Conservation (phyloP, 352 stramenopile genomes). For the Pythium rhizo-oryzae region DNA sequence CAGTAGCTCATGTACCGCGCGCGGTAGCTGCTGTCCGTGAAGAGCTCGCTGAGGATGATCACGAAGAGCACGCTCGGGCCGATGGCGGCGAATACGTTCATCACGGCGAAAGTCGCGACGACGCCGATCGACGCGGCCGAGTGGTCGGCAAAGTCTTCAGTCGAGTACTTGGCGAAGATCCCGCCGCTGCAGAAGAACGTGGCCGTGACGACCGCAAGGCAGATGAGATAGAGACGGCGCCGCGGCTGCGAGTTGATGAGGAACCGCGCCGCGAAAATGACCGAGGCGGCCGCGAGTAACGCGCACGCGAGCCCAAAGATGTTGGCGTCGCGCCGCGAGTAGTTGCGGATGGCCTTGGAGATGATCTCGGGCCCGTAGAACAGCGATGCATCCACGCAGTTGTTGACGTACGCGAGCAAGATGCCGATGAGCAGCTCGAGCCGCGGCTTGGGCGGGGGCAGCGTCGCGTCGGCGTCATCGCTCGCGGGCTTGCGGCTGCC, state of each 20-base stretch:
- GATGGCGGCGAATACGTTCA: constrained; percentile 77
- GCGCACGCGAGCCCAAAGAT: constrained; percentile 73
- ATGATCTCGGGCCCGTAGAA: constrained; percentile 89
- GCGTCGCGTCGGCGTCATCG: constrained; percentile 16
- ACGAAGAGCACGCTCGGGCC: constrained; percentile 83
- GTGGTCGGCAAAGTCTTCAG: constrained; percentile 60
- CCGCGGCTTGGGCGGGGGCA: constrained; percentile 33
- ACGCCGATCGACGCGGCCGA: constrained; percentile 49
- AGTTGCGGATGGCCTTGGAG: constrained; percentile 62
- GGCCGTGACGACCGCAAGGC: constrained; percentile 60
- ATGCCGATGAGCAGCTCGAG: constrained; percentile 80
- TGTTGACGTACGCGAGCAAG: constrained; percentile 85
- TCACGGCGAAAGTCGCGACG: constrained; percentile 65
- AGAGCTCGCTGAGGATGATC: constrained; percentile 85
- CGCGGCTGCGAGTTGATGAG: constrained; percentile 72
- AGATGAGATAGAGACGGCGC: constrained; percentile 74
- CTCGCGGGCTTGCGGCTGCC: background rate
- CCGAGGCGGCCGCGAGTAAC: constrained; percentile 66
- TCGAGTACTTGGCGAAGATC: constrained; percentile 71
- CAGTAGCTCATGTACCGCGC: constrained; percentile 89
- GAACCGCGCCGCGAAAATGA: constrained; percentile 66
- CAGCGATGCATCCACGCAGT: constrained; percentile 86
- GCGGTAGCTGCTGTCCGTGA: constrained; percentile 80
- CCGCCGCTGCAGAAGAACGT: constrained; percentile 70
- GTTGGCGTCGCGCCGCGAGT: constrained; percentile 68